Base-by-base conservation (phyloP, 345 rosid genomes). In the Citrus cavaleriei region DNA sequence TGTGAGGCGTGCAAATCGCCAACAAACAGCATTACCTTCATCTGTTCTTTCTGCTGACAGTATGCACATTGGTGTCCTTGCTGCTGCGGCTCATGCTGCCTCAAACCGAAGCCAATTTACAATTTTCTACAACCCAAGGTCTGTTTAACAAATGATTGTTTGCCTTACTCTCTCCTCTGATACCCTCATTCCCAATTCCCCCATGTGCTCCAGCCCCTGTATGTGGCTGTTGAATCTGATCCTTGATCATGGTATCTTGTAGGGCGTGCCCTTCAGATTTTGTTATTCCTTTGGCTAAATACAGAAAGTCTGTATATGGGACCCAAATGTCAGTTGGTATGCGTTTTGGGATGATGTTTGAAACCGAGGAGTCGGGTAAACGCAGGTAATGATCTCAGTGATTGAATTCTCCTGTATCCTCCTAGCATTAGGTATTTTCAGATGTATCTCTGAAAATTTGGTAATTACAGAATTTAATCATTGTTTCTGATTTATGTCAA, bases 341-440 rank as follows among this genome's bases (percentile, higher is more conserved):
- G 99, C 89, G 98, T 82, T 97, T 97, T 75, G 99, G 99, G 60
- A 97, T 97, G 99, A 94, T 97, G 98, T 97, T 94, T 83, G 99
- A 97, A 84, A 94, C 98, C 5, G 98, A 97, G 70, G 99, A 97
- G 81, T 93, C 98, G 0, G 94, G 93, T 35, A 97, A 94, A 81
- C 95, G 98, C 68, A 89, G 98, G 99, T 93, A 75, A 82, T 69
- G 55, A 65, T 81, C 62, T 28, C 30, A 65, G 37, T 60, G 7
- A 10, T 46, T 64, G 73, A 22, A 42, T 13, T 37, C 59, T 60
- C 60, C 64, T 68, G 14, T 37, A 37, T 25, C 38, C 68, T 70
- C 19, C 60, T 60, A 77, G 57, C 70, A n/a, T 62, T 30, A 8
- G 67, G 5, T 40, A 27, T 49, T 24, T 13, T 35, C 57, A 37